Conservation (phyloP, 257 asterid genomes). For the Anisodus tanguticus region DNA sequence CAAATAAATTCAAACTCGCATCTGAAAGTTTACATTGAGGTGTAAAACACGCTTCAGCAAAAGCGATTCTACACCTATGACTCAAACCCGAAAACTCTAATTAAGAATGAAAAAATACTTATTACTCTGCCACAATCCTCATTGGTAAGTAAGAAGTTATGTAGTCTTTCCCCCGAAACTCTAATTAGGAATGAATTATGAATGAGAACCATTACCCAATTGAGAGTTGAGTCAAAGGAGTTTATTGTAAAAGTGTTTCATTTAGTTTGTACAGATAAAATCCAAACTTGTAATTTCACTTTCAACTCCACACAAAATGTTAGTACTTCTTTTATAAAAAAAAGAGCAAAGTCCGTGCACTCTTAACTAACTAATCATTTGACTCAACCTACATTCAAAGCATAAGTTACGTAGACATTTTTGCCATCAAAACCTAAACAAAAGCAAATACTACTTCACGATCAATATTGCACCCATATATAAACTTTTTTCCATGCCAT, state of each 20-base stretch:
- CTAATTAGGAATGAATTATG: neutral
- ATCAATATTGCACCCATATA: constrained; percentile 2
- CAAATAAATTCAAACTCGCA: too few species aligned
- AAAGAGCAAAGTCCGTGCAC: constrained; percentile 4
- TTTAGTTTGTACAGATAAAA: neutral
- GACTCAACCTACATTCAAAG: constrained; percentile 8
- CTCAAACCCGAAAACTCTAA: too few species aligned
- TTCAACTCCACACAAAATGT: neutral
- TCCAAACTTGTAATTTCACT: neutral
- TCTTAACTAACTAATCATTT: constrained; percentile 1
- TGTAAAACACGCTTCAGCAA: too few species aligned
- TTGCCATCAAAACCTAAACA: neutral
- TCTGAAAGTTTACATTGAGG: too few species aligned
- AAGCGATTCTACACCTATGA: too few species aligned
- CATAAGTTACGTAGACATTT: neutral
- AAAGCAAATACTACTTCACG: neutral
- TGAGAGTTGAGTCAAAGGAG: neutral
- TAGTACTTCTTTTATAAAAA: neutral
- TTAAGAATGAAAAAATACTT: too few species aligned
- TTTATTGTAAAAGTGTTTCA: neutral
- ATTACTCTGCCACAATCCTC: too few species aligned
- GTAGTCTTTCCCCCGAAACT: accelerated
- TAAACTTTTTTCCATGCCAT: neutral
- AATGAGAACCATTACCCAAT: neutral
- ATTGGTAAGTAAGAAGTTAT: too few species aligned